Percentiles rank a stretch among this genome's conserved stretches.
Evolutionary conservation across 2,329 filamentous ascomycete species (phyloP).

Genomic region (Verticillium nubilum): DNA sequence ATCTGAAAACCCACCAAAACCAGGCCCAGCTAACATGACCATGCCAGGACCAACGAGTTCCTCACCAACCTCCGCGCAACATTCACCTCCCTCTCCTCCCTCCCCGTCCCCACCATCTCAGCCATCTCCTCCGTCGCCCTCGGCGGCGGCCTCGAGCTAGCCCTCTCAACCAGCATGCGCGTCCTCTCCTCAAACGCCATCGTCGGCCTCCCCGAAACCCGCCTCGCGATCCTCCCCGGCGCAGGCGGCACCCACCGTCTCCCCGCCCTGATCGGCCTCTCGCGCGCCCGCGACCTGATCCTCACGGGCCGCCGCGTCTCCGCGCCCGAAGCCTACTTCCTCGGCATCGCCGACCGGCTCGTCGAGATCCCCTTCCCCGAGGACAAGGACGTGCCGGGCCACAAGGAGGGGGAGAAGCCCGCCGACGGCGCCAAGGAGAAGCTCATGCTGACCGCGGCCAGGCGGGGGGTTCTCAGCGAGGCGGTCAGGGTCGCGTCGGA

Average conservation of each 20-base stretch:
- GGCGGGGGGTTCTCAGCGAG: slow-evolving; percentile 66
- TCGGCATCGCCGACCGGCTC: slow-evolving; percentile 85
- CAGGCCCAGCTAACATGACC: slow-evolving; percentile 2
- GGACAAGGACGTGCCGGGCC: slow-evolving; percentile 32
- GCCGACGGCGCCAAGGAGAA: slow-evolving; percentile 26
- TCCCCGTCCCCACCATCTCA: slow-evolving; percentile 86
- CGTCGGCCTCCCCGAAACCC: slow-evolving; percentile 84
- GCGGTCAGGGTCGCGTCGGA: slow-evolving; percentile 73
- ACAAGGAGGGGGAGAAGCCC: slow-evolving; percentile 29
- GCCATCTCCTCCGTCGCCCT: slow-evolving; percentile 82
- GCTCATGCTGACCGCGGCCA: slow-evolving; percentile 49
- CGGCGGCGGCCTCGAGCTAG: slow-evolving; percentile 90
- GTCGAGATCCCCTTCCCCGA: slow-evolving; percentile 66
- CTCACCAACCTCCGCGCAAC: slow-evolving; percentile 71
- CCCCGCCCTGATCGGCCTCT: slow-evolving; percentile 71
- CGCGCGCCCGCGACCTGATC: slow-evolving; percentile 82
- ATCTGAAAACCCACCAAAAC: background rate
- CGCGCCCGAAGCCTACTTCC: slow-evolving; percentile 81
- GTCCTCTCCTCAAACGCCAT: slow-evolving; percentile 74
- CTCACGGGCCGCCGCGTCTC: slow-evolving; percentile 82
- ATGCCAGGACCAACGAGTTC: slow-evolving; percentile 68
- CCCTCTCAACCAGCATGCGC: slow-evolving; percentile 82
- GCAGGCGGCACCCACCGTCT: slow-evolving; percentile 90
- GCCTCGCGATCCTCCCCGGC: slow-evolving; percentile 89
- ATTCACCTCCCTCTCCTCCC: slow-evolving; percentile 63